Conservation (phyloP, 805 yeast species). For the Saccharomyces cerevisiae region DNA sequence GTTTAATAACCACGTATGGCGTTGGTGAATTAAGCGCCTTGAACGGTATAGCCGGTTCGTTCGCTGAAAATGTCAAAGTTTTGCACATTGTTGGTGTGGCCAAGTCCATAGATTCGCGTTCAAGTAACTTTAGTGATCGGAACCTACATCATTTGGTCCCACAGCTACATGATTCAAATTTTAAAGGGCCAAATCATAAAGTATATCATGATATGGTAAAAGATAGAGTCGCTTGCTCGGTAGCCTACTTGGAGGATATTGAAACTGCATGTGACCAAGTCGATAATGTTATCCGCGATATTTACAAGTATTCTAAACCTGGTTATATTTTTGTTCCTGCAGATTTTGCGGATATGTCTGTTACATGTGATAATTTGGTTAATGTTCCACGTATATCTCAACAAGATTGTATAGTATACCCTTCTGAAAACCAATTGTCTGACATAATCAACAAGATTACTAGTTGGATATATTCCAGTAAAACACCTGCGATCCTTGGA, state of each 20-base stretch:
- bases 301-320: slow-evolving; percentile 57
- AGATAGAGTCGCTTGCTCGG: slow-evolving; percentile 47
- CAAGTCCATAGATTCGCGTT: slow-evolving; percentile 5
- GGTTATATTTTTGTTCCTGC: slow-evolving; percentile 76
- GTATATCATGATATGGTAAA: slow-evolving; percentile 58
- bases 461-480: slow-evolving; percentile 41
- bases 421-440: slow-evolving; percentile 8
- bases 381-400: slow-evolving; percentile 11
- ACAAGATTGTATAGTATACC: slow-evolving; percentile 6
- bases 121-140: slow-evolving; percentile 12
- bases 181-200: slow-evolving; percentile 51
- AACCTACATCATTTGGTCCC: slow-evolving; percentile 59
- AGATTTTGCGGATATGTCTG: slow-evolving; percentile 46
- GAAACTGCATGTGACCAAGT: slow-evolving; percentile 44
- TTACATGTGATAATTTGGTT: slow-evolving; percentile 13
- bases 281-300: slow-evolving; percentile 54
- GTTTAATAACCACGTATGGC: slow-evolving; percentile 61
- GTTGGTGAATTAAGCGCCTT: slow-evolving; percentile 85
- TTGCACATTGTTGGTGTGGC: slow-evolving; percentile 70
- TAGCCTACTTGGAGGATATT: slow-evolving; percentile 41
- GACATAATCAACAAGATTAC: slow-evolving; percentile 40
- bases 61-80: slow-evolving; percentile 71
- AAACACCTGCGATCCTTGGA: slow-evolving; percentile 57
- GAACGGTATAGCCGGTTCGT: slow-evolving; percentile 77
- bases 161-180: slow-evolving; percentile 34